Base-by-base conservation (phyloP, 1,284 basidiomycete species). In the Agaricales sp. region DNA sequence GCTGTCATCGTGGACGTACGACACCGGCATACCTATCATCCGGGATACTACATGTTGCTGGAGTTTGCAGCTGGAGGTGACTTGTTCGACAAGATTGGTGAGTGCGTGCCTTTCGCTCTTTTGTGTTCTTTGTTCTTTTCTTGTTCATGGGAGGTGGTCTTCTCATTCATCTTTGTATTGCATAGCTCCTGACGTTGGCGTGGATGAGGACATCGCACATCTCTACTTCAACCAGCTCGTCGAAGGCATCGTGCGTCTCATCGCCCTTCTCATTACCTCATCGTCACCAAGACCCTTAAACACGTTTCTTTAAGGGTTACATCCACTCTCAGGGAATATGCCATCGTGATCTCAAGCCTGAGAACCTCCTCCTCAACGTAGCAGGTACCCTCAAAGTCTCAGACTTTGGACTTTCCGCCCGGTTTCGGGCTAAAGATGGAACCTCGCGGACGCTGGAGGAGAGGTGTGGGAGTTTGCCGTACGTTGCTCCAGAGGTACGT, bases 71-170 rank as follows among this genome's bases (percentile, higher is more conserved):
- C 84, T 1, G 94, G 93, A 43, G 95, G 96, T 0, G 95, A 99
- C 64, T 67, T 99, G 38, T 99, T 99, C 63, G 96, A 99, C 67
- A 98, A 98, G 72, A 98, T 99, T 53, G 88, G 93, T 93, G 59
- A 3, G 73, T 58, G 3, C 12, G 21, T 19, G 39, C 13, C 25
- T 18, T 18, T 12, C 43, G 24, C 20, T 24, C 44, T 30, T 3
- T 50, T 39, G 26, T 6, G 14, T 14, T 30, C 6, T 30, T 30
- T 30, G 26, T 30, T 48, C 8, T 26, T 43, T 48, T 11, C 24
- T 63, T 63, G 61, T 21, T 60, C 63, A 6, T 61, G n/a, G 16
- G 13, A n/a, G 14, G 16, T 47, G 26, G n/a, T 8, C 30, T 8
- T 8, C 11, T 35, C 11, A 35, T n/a, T 35, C 11, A 35, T 35